phyloP scores from a whole-genome alignment of 345 rosid species.

The Erodium maritimum region DNA sequence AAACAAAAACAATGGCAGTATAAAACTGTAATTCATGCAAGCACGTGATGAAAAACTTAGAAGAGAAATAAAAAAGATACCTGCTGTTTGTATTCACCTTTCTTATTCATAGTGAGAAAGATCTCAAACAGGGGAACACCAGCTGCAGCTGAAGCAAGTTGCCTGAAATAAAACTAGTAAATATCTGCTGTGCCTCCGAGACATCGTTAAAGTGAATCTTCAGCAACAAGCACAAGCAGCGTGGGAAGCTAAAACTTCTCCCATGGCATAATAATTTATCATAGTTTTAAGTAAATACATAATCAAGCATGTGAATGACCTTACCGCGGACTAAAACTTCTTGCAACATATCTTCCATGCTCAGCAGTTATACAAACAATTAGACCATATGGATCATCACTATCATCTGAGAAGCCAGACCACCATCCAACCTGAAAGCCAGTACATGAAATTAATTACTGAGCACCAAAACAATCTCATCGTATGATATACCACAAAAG shows the following conservation, averaged over 20 bases:
- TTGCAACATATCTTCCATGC: conserved; percentile 90
- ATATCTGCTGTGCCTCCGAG: neutral
- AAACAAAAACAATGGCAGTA: neutral
- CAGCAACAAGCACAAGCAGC: no score
- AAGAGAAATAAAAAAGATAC: conserved; percentile 23
- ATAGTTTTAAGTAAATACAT: neutral
- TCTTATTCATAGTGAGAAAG: conserved; percentile 52
- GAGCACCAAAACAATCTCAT: neutral
- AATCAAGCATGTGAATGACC: conserved; percentile 4
- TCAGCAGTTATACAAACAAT: conserved; percentile 82
- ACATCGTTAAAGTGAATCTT: no score
- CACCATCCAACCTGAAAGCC: conserved; percentile 87
- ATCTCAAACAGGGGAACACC: conserved; percentile 84
- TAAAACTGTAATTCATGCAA: neutral
- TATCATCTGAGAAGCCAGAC: conserved; percentile 77
- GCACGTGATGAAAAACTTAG: conserved; percentile 1
- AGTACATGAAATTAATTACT: conserved; percentile 3
- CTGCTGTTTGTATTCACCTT: conserved; percentile 74
- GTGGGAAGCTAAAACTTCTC: neutral
- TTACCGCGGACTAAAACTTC: conserved; percentile 78
- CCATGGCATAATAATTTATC: neutral
- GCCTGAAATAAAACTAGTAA: conserved; percentile 36
- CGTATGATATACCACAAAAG: conserved; percentile 1
- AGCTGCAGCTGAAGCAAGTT: conserved; percentile 55
- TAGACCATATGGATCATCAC: conserved; percentile 68